Evolutionary conservation across 768 basidiomycete genomes (phyloP), one percentile per base, ranked within the genome.

Genomic region (Suillus plorans): DNA sequence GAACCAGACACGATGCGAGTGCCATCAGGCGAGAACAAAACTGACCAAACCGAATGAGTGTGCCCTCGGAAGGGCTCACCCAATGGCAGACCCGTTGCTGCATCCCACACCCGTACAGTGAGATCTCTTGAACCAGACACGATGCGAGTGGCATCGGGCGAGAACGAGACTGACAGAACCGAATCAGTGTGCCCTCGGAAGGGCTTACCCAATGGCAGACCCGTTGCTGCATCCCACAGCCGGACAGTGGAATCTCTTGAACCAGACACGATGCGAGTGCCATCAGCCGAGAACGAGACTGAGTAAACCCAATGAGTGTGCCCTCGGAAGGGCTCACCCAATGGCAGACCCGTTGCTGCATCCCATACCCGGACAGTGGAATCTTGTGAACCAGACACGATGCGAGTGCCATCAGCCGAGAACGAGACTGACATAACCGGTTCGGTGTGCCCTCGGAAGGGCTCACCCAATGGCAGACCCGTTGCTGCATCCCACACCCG

Each of bases 101-200:
- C 49, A 55, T 73, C 68, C 70, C 70, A 71, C 8, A 71, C 22
- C 5, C 69, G 63, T 6, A 70, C 37, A 31, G 64, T 62, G 25
- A 49, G 49, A 47, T 72, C 71, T 1, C 2, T 0, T 0, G 70
- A 70, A n/a, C 71, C 65, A 10, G 73, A 72, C 8, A 67, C 69
- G 14, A 74, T 68, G 5, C 58, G 68, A 18, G 41, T 50, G 1
- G 69, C 70, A 28, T 69, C 68, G 2, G 58, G 60, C 1, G 72
- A 72, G 25, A 73, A 72, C 25, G 65, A 62, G 10, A 74, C 37
- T 18, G 67, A 66, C 0, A 20, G 37, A n/a, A 72, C 64, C 6
- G 4, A 14, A 16, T 61, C 28, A 25, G 7, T 64, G 36, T 72
- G 71, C 18, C 71, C 22, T 25, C n/a, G 22, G 22, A 49, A 49